Base-by-base conservation (phyloP, 2,329 filamentous ascomycete species). In the Penicillium italicum region DNA sequence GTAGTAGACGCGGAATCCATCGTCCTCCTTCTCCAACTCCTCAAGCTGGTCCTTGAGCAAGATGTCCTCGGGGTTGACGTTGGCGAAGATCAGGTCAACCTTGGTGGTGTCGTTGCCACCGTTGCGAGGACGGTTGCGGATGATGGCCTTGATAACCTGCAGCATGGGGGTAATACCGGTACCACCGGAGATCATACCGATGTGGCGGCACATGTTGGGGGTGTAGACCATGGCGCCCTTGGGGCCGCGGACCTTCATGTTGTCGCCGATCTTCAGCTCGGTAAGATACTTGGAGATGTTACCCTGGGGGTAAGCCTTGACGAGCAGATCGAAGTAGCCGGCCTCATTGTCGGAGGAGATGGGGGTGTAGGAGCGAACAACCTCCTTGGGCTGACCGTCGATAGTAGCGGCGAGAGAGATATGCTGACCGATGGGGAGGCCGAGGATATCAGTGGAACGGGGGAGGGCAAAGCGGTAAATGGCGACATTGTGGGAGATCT, bases 111-210 rank as follows among this genome's bases (percentile, higher is more conserved):
- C 91, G 59, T 88, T 92, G 48, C 85, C 80, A 52, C 85, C 81
- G 65, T 78, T 79, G 57, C 76, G 75, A 51, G 78, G 77, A 58
- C 91, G 85, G 69, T 90, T 90, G 65, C 90, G 85, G 68, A 92
- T 84, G 66, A 97, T 91, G 56, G 93, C 94, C 69, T 91, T 89
- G 73, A 96, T 86, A 67, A 99, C 86, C 80, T 99, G 94, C 61
- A 97, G 84, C 94, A 99, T 99, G 58, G 94, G 94, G 10, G 94
- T 97, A 75, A 99, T 97, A 66, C 94, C 94, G 33, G 94, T 97
- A 63, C 94, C 94, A 65, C 94, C 94, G 62, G 94, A 91, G 72
- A 99, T 90, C 94, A 99, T 99, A 72, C 92, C 94, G 66, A 99
- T 96, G 77, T 90, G 90, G 62, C 90, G 87, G 67, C 93, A 90